Percentiles rank a stretch among this genome's conserved stretches.
Conservation (phyloP, 306 rosid species). For the Potentilla sterilis region DNA sequence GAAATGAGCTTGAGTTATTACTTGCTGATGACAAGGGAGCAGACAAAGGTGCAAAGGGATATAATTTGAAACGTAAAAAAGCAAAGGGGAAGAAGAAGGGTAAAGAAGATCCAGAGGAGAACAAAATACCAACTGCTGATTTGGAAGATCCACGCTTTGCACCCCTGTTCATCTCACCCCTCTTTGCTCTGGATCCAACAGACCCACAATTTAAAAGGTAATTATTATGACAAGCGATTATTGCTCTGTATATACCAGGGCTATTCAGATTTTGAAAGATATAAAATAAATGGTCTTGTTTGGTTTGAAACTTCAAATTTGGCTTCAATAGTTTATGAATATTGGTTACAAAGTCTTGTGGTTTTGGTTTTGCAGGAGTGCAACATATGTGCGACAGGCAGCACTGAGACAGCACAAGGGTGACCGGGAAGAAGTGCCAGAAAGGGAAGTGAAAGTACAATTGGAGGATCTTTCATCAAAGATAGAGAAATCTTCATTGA, state of each 20-base stretch:
- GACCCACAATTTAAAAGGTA: conserved; percentile 92
- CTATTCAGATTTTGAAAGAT: neutral
- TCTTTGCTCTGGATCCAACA: conserved; percentile 78
- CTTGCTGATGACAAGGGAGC: conserved; percentile 77
- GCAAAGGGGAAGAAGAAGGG: conserved; percentile 65
- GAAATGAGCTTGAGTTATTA: conserved; percentile 85
- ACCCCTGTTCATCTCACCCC: conserved; percentile 48
- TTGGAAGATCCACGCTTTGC: conserved; percentile 81
- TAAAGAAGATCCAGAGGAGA: conserved; percentile 57
- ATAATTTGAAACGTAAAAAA: conserved; percentile 62
- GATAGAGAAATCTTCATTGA: conserved; percentile 47
- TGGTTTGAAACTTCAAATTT: neutral
- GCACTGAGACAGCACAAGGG: conserved; percentile 50
- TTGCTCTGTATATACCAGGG: neutral
- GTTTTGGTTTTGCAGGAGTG: conserved; percentile 59
- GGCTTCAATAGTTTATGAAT: neutral
- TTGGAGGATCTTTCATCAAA: conserved; percentile 29
- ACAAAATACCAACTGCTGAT: conserved; percentile 55
- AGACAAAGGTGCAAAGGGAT: conserved; percentile 60
- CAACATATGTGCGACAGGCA: conserved; percentile 55
- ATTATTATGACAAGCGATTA: neutral
- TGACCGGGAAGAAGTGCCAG: conserved; percentile 25
- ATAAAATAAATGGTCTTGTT: neutral
- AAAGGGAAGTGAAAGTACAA: conserved; percentile 42
- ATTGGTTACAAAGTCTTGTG: conserved; percentile 21